A percentile compares a stretch with the other conserved stretches of the same genome.
Conservation (phyloP, 345 rosid genomes). For the Xanthoceras sorbifolium region DNA sequence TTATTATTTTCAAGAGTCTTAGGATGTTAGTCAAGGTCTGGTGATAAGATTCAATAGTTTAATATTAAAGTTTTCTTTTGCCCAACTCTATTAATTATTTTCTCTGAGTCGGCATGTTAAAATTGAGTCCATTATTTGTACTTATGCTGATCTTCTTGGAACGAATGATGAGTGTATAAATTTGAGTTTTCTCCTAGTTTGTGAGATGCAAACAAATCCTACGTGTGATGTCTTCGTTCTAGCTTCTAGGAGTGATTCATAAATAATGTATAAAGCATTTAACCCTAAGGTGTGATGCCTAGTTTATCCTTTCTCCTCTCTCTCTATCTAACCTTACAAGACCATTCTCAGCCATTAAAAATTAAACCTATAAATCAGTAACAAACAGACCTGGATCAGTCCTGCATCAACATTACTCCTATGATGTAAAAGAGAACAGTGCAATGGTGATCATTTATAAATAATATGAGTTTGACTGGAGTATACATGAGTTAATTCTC, state of each 20-base stretch:
- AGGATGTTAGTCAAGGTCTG: background rate
- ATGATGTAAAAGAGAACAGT: background rate
- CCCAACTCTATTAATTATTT: background rate
- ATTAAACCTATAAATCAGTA: background rate
- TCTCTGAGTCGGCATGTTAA: too few relatives aligned
- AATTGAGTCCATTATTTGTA: background rate
- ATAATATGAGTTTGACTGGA: background rate
- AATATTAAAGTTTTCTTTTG: background rate
- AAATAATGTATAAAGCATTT: background rate
- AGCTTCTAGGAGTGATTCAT: too few relatives aligned
- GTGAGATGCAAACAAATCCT: too few relatives aligned
- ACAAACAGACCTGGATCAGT: background rate
- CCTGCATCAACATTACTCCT: background rate
- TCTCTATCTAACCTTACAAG: too few relatives aligned
- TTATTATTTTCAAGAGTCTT: background rate
- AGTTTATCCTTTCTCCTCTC: background rate
- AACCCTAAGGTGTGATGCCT: background rate
- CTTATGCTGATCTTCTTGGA: background rate
- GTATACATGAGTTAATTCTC: background rate
- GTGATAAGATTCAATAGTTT: background rate
- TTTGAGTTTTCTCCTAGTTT: background rate
- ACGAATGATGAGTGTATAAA: background rate
- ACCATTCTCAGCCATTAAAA: background rate
- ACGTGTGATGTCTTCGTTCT: too few relatives aligned
- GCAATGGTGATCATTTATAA: background rate